Conservation (phyloP, 768 basidiomycete genomes). For the Tricholoma matsutake region DNA sequence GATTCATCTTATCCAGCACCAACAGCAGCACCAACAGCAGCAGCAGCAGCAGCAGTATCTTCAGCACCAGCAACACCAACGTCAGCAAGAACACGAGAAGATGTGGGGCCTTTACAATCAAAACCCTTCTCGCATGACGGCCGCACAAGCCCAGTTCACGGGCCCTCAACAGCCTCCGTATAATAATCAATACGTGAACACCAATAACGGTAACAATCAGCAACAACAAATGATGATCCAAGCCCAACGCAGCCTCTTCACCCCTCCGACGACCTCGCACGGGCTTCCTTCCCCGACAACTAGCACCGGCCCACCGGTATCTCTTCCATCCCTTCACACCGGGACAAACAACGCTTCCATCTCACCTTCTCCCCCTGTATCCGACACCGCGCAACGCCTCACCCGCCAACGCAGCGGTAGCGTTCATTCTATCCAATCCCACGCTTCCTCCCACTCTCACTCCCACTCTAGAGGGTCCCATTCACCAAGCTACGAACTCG, state of each 20-base stretch:
- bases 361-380: not conserved
- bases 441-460: not conserved
- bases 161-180: slow-evolving; percentile 5
- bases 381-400: not conserved
- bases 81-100: slow-evolving; percentile 20
- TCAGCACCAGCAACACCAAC: slow-evolving; percentile 14
- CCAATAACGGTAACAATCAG: slow-evolving; percentile 13
- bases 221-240: slow-evolving; percentile 24
- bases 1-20: slow-evolving; percentile 1
- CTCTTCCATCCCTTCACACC: not conserved
- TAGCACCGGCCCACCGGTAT: not conserved
- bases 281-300: slow-evolving; percentile 24
- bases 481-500: not conserved
- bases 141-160: slow-evolving; percentile 12
- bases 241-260: slow-evolving; percentile 36
- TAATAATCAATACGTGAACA: slow-evolving; percentile 2
- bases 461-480: not conserved
- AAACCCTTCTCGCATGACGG: slow-evolving; percentile 22
- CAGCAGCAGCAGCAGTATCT: slow-evolving; percentile 10
- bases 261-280: slow-evolving; percentile 41
- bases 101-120: slow-evolving; percentile 31
- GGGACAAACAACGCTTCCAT: not conserved
- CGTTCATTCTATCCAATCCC: not conserved
- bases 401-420: not conserved
- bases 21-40: slow-evolving; percentile 4